Conservation (phyloP, 169 alveolate genomes). For the Perkinsus chesapeaki region DNA sequence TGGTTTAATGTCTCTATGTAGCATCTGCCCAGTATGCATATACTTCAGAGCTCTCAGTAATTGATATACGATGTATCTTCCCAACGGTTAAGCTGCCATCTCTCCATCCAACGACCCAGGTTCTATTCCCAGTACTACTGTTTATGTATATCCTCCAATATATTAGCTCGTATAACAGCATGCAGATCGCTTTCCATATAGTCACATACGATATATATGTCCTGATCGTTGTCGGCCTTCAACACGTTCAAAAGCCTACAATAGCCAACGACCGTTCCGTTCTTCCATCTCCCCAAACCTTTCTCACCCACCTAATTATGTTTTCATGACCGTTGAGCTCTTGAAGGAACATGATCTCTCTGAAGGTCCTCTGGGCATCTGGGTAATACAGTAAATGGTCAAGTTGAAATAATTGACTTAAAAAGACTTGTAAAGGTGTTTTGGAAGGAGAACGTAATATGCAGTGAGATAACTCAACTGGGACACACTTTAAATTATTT, state of each 20-base stretch:
- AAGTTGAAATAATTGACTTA: too few relatives aligned
- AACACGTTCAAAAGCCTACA: slow-evolving; percentile 64
- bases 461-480: too few relatives aligned
- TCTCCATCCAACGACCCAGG: not conserved
- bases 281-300: too few relatives aligned
- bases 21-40: slow-evolving; percentile 82
- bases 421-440: too few relatives aligned
- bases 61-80: slow-evolving; percentile 74
- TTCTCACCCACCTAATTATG: slow-evolving; percentile 81
- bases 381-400: not conserved
- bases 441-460: too few relatives aligned
- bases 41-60: slow-evolving; percentile 72
- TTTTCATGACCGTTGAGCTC: slow-evolving; percentile 87
- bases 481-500: too few relatives aligned
- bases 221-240: slow-evolving; percentile 94
- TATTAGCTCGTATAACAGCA: slow-evolving; percentile 95
- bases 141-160: slow-evolving; percentile 86
- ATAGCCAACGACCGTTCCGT: too few relatives aligned
- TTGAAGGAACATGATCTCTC: slow-evolving; percentile 93
- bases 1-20: slow-evolving; percentile 97
- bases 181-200: slow-evolving; percentile 97
- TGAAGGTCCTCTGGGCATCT: slow-evolving; percentile 97
- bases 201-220: slow-evolving; percentile 94
- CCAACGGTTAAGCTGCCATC: slow-evolving; percentile 43
- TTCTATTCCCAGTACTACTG: slow-evolving; percentile 11